Evolutionary conservation across 2,329 filamentous ascomycete species (phyloP), one percentile per base, ranked within the genome.

Genomic region (Xylariaceae sp.): DNA sequence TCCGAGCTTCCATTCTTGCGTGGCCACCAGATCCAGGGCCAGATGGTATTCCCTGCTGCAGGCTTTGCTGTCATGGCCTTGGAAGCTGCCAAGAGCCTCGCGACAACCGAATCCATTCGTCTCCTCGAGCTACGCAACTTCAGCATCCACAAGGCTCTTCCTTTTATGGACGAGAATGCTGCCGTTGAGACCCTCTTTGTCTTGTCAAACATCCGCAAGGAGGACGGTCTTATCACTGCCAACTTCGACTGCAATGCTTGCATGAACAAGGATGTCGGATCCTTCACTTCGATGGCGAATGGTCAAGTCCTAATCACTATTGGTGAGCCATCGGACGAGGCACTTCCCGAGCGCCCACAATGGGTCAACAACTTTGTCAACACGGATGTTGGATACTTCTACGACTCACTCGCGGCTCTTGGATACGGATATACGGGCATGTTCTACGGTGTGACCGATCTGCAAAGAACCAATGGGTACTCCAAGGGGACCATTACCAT

Each of bases 11-110:
- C 41, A 0, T 57, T 53, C 52, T 40, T 55, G 0, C 19, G 32
- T 0, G 46, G 48, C 7, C 53, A 57, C 28, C 44, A 42, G n/a
- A 8, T 56, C 3, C 52, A 57, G 28, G 48, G 49, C 12, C 48
- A 52, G 28, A 40, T 32, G 1, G 42, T 57, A 6, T 50, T 56
- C 29, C 51, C 51, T 2, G 48, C 50, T 12, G 48, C 56, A 0
- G 54, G 49, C 0, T 59, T 55, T 30, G 44, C 50, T 17, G 41
- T 47, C 7, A 47, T 43, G 38, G 51, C 48, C 1, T 6, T 59
- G 0, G 55, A 60, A 17, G 51, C 58, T 2, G 22, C 34, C 17
- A 30, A 32, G n/a, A 39, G 16, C 19, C 30, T 47, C 8, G 19
- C 38, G 3, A 13, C n/a, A 13, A 32, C 19, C 4, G 43, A 39